phyloP scores from a whole-genome alignment of 345 rosid species.

The Pistacia atlantica region DNA sequence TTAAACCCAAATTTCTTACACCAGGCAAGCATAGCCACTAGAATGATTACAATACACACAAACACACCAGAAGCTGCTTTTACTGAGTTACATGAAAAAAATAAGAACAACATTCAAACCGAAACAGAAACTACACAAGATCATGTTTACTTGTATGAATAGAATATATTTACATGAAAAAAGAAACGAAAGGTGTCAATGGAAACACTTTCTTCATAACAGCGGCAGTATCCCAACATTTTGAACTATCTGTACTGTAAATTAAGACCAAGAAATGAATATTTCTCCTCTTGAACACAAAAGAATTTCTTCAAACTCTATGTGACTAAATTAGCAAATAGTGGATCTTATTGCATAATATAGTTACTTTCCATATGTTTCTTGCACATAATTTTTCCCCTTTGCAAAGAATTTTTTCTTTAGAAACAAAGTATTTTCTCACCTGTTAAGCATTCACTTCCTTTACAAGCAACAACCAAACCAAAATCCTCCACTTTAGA shows the following conservation, averaged over 20 bases:
- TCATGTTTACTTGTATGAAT: no score
- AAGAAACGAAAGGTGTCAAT: background rate
- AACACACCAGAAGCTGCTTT: background rate
- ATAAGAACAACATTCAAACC: background rate
- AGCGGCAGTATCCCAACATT: background rate
- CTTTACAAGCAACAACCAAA: slow-evolving; percentile 17
- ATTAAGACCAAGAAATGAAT: background rate
- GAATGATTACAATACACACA: no score
- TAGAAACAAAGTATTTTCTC: background rate
- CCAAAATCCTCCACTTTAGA: slow-evolving; percentile 11
- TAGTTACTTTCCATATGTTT: slow-evolving; percentile 1
- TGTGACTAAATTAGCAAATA: background rate
- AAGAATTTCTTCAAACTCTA: background rate
- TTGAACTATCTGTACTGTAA: background rate
- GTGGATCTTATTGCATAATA: background rate
- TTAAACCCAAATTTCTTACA: no score
- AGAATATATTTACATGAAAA: background rate
- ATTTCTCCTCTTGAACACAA: background rate
- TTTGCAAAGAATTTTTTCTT: no score
- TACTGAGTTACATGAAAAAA: no score
- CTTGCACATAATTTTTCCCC: background rate
- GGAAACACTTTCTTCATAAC: background rate
- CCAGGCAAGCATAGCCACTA: no score
- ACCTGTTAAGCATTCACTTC: background rate
- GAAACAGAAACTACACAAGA: background rate